Base-by-base conservation (phyloP, 148 eudicot species). In the Chenopodium suecicum region DNA sequence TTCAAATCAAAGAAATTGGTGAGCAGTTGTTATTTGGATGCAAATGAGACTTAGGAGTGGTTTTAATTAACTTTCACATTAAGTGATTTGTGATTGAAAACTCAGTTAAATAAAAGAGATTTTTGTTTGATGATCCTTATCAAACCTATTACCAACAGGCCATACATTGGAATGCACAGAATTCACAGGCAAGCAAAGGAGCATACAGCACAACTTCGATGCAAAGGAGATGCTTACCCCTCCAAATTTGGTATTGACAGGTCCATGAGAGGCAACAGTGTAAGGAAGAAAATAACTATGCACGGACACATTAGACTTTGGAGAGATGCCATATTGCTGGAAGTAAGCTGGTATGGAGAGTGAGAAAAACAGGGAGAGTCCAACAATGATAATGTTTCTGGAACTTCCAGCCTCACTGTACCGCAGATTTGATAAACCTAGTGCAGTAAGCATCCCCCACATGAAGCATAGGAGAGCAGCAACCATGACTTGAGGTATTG, bases 371-470 rank as follows among this genome's bases (percentile, higher is more conserved):
- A 95, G 88, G 63, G 98, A 92, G 71, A 95, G 76, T 62, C 99
- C 99, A 74, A 95, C 92, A 44, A 95, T 95, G 71, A 95, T 95
- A 27, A 95, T 94, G 87, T 95, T 95, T 82, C 99, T 89, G 47
- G 98, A 95, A 88, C 98, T 95, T 78, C 99, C 99, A 22, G 98
- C 97, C 84, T 95, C 99, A 80, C 99, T 94, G 67, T 94, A 95
- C 9, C 99, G 91, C 73, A 95, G 87, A 87, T 95, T 95, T 75
- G 99, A 95, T 85, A 95, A 90, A 77, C 99, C 99, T 63, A 95
- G 80, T 25, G 99, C 99, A 37, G 92, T 84, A 73, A 95, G 98
- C 99, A 95, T 94, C 50, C 92, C 97, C 99, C 99, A 95, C 98
- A 94, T 95, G 87, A 95, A 92, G 88, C 99, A 95, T 52, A 95